Conservation (phyloP, 208 protist species). For the Wallacemonas rigidus region DNA sequence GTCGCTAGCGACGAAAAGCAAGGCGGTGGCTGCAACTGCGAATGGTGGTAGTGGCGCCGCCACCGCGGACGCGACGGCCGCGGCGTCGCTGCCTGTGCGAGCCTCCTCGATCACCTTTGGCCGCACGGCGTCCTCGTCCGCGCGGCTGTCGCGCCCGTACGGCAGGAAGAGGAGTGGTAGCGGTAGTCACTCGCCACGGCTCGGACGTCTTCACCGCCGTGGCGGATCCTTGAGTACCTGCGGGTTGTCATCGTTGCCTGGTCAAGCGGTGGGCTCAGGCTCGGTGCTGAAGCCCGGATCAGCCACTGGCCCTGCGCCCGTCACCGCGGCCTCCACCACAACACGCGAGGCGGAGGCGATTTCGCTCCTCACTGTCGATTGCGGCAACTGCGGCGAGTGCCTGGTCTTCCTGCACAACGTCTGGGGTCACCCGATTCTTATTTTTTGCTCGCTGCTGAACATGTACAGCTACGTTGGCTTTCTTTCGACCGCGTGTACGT, state of each 20-base stretch:
- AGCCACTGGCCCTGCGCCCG: neutral
- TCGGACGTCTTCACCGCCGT: neutral
- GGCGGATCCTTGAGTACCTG: neutral
- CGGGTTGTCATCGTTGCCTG: neutral
- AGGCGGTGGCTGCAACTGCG: neutral
- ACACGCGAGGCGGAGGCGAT: slow-evolving; percentile 57
- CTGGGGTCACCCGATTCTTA: slow-evolving; percentile 72
- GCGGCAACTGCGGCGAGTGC: slow-evolving; percentile 55
- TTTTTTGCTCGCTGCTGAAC: slow-evolving; percentile 50
- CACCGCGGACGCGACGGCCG: slow-evolving; percentile 3
- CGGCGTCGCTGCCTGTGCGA: neutral
- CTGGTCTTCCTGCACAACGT: slow-evolving; percentile 79
- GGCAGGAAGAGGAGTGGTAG: neutral
- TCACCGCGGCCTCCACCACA: slow-evolving; percentile 13
- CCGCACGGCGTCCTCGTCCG: neutral
- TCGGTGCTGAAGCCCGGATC: no score
- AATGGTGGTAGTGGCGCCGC: neutral
- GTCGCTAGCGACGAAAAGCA: slow-evolving; percentile 31
- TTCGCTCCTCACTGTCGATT: slow-evolving; percentile 69
- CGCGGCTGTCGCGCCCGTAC: neutral
- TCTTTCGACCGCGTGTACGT: slow-evolving; percentile 54
- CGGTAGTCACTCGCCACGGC: neutral
- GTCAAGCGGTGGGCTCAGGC: no score
- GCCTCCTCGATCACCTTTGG: neutral
- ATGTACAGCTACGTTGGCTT: slow-evolving; percentile 74